phyloP scores from a whole-genome alignment of 2,329 filamentous ascomycete species.

The Colletotrichum sp. region DNA sequence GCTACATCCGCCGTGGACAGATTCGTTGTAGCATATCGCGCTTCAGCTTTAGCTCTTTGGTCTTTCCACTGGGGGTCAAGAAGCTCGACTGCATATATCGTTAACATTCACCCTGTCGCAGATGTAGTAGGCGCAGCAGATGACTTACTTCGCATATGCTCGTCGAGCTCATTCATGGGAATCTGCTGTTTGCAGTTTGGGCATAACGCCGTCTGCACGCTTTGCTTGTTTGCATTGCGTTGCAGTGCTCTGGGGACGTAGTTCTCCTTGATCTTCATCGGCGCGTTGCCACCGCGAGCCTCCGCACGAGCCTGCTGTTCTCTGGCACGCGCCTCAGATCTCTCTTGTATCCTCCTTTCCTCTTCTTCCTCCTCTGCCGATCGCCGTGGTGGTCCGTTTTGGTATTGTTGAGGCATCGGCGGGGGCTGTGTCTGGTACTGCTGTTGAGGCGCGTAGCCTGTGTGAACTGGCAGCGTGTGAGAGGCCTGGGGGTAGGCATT shows the following conservation, averaged over 20 bases:
- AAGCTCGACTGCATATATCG: slow-evolving; percentile 72
- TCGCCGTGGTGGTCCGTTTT: slow-evolving; percentile 34
- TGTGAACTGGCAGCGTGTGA: slow-evolving; percentile 51
- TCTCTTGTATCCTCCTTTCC: slow-evolving; percentile 66
- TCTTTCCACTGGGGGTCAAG: slow-evolving; percentile 96
- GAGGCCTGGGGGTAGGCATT: slow-evolving; percentile 51
- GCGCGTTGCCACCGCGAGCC: slow-evolving; percentile 68
- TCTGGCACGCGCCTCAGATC: slow-evolving; percentile 63
- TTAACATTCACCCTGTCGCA: slow-evolving; percentile 35
- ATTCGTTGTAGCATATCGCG: slow-evolving; percentile 85
- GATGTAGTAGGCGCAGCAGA: not conserved
- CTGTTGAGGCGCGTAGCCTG: slow-evolving; percentile 44
- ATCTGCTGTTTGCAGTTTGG: slow-evolving; percentile 94
- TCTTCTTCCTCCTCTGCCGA: slow-evolving; percentile 66
- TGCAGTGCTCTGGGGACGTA: slow-evolving; percentile 87
- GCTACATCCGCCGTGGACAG: slow-evolving; percentile 86
- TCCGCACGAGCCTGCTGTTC: slow-evolving; percentile 82
- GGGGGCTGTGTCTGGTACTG: slow-evolving; percentile 36
- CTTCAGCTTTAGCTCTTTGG: slow-evolving; percentile 87
- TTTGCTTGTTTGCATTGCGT: slow-evolving; percentile 69
- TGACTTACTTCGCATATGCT: slow-evolving; percentile 83
- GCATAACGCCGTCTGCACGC: slow-evolving; percentile 75
- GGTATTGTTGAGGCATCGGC: slow-evolving; percentile 19
- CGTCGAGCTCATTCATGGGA: slow-evolving; percentile 83
- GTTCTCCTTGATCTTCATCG: slow-evolving; percentile 92